A percentile compares a stretch with the other conserved stretches of the same genome.
These are phyloP conservation scores for Papiliotrema flavescens DNA, from an alignment of 1,284 basidiomycete genomes.

Conservation along the genomic window DNA sequence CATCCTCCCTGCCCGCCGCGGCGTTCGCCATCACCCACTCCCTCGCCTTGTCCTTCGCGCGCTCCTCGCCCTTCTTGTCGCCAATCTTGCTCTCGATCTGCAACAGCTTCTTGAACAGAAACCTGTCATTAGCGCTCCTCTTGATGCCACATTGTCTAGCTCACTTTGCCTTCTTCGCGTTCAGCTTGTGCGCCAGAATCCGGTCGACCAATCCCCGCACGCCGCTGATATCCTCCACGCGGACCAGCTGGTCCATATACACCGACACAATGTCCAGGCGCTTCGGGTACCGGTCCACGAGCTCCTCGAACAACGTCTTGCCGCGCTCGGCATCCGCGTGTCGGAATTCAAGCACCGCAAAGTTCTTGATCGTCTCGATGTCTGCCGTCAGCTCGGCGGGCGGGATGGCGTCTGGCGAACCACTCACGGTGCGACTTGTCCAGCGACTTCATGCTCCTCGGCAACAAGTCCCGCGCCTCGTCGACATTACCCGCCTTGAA, in stretches of 20 bases:
- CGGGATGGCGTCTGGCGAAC: neutral
- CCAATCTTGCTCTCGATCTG: conserved; percentile 82
- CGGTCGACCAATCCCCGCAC: conserved; percentile 81
- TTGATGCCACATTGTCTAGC: conserved; percentile 28
- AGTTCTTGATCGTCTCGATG: conserved; percentile 88
- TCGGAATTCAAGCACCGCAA: conserved; percentile 94
- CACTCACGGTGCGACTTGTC: conserved; percentile 87
- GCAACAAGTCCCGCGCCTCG: conserved; percentile 79
- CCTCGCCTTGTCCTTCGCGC: conserved; percentile 81
- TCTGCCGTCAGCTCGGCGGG: conserved; percentile 54
- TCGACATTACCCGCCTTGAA: conserved; percentile 69
- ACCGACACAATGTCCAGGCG: conserved; percentile 94
- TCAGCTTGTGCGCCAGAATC: conserved; percentile 77
- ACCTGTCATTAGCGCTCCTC: conserved; percentile 50
- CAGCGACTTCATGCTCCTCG: conserved; percentile 84
- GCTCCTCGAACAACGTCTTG: conserved; percentile 93
- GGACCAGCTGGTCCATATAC: conserved; percentile 93
- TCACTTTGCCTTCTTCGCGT: conserved; percentile 90
- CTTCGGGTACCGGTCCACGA: conserved; percentile 90
- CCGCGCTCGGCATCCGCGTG: conserved; percentile 90
- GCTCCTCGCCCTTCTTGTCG: conserved; percentile 73
- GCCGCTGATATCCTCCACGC: conserved; percentile 69
- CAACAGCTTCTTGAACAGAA: conserved; percentile 97
- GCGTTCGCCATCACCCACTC: conserved; percentile 61
- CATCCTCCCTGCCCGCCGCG: conserved; percentile 9